phyloP scores from a whole-genome alignment of 2,329 filamentous ascomycete species.

The Fusarium floridanum region DNA sequence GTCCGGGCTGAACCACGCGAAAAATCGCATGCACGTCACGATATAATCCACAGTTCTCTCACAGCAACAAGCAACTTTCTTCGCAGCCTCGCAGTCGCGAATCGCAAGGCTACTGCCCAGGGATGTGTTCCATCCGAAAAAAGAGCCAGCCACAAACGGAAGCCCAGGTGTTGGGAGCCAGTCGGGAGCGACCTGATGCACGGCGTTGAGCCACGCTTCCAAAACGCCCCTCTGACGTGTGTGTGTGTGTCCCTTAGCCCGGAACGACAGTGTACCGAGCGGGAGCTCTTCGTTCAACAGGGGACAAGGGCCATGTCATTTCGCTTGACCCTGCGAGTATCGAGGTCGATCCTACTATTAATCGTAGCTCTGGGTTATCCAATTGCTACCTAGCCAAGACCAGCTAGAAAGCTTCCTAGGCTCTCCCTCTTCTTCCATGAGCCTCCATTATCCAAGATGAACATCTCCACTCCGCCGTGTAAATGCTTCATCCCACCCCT shows the following conservation, averaged over 20 bases:
- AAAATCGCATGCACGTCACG: not conserved
- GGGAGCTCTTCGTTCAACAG: conserved; percentile 9
- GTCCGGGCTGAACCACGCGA: not conserved
- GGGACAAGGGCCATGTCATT: not conserved
- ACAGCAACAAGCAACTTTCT: not conserved
- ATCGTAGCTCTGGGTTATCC: not conserved
- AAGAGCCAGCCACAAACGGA: conserved; percentile 33
- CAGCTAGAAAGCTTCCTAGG: not conserved
- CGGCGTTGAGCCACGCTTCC: conserved; percentile 30
- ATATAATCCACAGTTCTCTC: not conserved
- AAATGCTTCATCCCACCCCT: not conserved
- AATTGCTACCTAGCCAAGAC: not conserved
- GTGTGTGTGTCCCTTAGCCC: conserved; percentile 25
- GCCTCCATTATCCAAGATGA: conserved; percentile 7
- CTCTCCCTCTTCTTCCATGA: not conserved
- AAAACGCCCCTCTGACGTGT: conserved; percentile 30
- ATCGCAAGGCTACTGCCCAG: not conserved
- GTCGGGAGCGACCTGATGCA: conserved; percentile 28
- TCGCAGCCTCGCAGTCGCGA: conserved; percentile 6
- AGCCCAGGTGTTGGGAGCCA: conserved; percentile 43
- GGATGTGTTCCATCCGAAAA: conserved; percentile 2
- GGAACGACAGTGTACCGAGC: conserved; percentile 26
- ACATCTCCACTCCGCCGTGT: conserved; percentile 5
- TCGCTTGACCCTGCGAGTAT: not conserved
- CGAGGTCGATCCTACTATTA: not conserved